phyloP scores from a whole-genome alignment of 371 early-diverging fungal genomes.

The Rhizopus stolonifer region DNA sequence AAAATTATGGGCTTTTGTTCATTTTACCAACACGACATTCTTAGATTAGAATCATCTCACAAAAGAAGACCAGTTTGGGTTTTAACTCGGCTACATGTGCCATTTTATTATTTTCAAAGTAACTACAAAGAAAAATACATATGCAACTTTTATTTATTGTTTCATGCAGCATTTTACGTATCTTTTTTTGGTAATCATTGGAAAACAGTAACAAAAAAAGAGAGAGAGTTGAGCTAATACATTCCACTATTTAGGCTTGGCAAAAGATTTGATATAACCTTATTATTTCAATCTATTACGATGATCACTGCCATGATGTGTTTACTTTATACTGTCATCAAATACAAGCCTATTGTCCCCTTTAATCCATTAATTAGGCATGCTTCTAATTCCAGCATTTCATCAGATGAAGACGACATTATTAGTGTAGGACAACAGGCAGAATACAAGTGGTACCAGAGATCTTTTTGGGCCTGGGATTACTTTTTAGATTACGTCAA shows the following conservation, averaged over 20 bases:
- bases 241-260: constrained; percentile 37
- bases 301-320: constrained; percentile 61
- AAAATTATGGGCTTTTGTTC: too few species aligned
- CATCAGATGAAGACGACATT: constrained; percentile 1
- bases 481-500: constrained; percentile 47
- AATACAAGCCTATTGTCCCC: constrained; percentile 16
- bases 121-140: neutral
- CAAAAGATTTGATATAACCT: constrained; percentile 57
- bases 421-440: constrained; percentile 5
- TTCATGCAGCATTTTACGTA: constrained; percentile 48
- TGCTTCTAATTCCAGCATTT: constrained; percentile 5
- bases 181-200: constrained; percentile 66
- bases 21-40: neutral
- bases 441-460: constrained; percentile 18
- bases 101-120: constrained; percentile 39
- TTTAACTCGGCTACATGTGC: constrained; percentile 40
- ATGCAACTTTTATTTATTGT: neutral
- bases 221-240: constrained; percentile 6
- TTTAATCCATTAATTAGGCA: constrained; percentile 15
- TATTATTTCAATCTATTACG: constrained; percentile 60
- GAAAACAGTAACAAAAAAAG: neutral
- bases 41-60: constrained; percentile 28
- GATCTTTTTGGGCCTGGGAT: constrained; percentile 41
- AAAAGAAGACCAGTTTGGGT: constrained; percentile 33
- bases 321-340: constrained; percentile 49